Conservation (phyloP, 177 flowering plant genomes). For the Vitis hybrid region DNA sequence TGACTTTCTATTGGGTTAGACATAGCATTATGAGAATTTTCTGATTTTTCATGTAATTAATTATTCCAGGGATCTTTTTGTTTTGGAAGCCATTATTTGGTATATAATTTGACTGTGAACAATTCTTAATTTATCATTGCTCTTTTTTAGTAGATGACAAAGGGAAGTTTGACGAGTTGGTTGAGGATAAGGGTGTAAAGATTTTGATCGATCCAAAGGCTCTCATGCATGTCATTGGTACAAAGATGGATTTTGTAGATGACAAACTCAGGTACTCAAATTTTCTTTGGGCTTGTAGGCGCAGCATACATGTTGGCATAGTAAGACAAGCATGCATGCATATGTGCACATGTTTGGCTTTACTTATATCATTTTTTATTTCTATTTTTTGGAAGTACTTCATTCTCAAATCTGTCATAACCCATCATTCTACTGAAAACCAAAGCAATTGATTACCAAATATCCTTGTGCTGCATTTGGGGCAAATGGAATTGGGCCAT, state of each 20-base stretch:
- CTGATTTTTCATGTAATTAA: not conserved
- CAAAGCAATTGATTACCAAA: no score
- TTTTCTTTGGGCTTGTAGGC: not conserved
- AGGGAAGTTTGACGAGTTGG: slow-evolving; percentile 84
- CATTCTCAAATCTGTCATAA: not conserved
- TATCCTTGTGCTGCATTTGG: no score
- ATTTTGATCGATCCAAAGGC: slow-evolving; percentile 93
- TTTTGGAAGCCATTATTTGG: not conserved
- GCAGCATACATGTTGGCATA: not conserved
- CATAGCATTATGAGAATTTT: not conserved
- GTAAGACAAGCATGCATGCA: not conserved
- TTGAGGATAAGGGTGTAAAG: slow-evolving; percentile 93
- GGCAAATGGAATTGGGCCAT: no score
- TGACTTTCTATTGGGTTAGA: not conserved
- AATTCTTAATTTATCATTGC: not conserved
- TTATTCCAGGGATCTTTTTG: not conserved
- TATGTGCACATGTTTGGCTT: no score
- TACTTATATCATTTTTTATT: not conserved
- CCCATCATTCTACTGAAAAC: no score
- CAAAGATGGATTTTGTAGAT: slow-evolving; percentile 95
- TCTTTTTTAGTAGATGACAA: slow-evolving; percentile 61
- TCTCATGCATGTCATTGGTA: slow-evolving; percentile 93
- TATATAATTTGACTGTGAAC: not conserved
- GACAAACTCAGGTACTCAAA: slow-evolving; percentile 73
- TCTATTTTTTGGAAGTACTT: not conserved